A percentile compares a stretch with the other conserved stretches of the same genome.
These are phyloP conservation scores for Lobulomyces angularis DNA, from an alignment of 192 early-diverging fungal genomes.

Conservation along the genomic window DNA sequence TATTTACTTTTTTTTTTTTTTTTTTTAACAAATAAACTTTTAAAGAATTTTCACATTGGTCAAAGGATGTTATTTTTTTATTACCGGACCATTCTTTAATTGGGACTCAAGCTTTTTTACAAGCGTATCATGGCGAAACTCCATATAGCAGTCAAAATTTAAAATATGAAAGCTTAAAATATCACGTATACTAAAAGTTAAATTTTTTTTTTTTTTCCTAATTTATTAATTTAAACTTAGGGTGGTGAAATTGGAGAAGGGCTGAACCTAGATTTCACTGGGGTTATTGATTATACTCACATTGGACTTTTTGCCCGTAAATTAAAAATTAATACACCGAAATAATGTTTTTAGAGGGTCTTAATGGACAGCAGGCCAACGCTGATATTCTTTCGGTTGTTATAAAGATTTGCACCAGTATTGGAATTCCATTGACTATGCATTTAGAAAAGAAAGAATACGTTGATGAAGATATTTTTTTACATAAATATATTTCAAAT, in stretches of 20 bases:
- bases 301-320: conserved; percentile 65
- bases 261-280: conserved; percentile 73
- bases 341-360: conserved; percentile 43
- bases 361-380: conserved; percentile 85
- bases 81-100: conserved; percentile 61
- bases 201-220: conserved; percentile 9
- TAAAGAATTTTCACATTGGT: conserved; percentile 64
- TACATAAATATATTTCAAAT: conserved; percentile 23
- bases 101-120: conserved; percentile 77
- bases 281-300: conserved; percentile 42
- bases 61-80: conserved; percentile 83
- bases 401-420: conserved; percentile 37
- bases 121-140: conserved; percentile 71
- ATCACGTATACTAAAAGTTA: not conserved
- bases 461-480: conserved; percentile 11
- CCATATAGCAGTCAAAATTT: not conserved
- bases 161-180: not conserved
- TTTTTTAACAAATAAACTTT: too few relatives aligned
- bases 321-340: not conserved
- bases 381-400: conserved; percentile 79
- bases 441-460: conserved; percentile 1
- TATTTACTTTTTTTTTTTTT: conserved; percentile 1
- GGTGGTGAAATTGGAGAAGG: conserved; percentile 75
- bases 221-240: conserved; percentile 16
- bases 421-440: conserved; percentile 24